Evolutionary conservation across 192 early-diverging fungal genomes (phyloP).

Genomic region (Chytriomyces sp.): DNA sequence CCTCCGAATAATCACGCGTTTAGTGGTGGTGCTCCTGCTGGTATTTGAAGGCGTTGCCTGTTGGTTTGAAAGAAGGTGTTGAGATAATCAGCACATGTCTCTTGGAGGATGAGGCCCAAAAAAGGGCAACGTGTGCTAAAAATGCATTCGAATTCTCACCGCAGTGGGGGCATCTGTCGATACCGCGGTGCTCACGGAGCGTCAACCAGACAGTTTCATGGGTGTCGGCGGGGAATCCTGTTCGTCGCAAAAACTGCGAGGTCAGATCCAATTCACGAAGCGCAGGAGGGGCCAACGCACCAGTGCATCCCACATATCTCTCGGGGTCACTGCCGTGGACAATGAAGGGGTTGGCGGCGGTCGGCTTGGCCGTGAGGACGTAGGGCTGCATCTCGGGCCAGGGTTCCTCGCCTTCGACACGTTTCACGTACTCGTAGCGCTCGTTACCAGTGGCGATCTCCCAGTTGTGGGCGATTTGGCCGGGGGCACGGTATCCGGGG

Average conservation of each 20-base stretch:
- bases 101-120: not conserved
- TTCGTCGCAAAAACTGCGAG: slow-evolving; percentile 1
- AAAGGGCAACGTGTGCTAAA: no score
- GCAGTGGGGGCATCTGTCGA: slow-evolving; percentile 95
- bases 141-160: slow-evolving; percentile 48
- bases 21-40: slow-evolving; percentile 34
- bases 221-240: slow-evolving; percentile 90
- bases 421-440: slow-evolving; percentile 84
- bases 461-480: slow-evolving; percentile 70
- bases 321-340: slow-evolving; percentile 78
- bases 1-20: not conserved
- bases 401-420: slow-evolving; percentile 83
- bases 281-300: slow-evolving; percentile 49
- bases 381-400: slow-evolving; percentile 85
- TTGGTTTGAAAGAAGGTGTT: no score
- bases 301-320: slow-evolving; percentile 91
- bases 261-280: not conserved
- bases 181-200: slow-evolving; percentile 75
- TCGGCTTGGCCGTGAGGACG: slow-evolving; percentile 71
- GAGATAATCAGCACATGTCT: not conserved
- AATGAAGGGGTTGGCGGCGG: slow-evolving; percentile 82
- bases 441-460: slow-evolving; percentile 90
- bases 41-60: slow-evolving; percentile 38
- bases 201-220: slow-evolving; percentile 92
- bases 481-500: slow-evolving; percentile 69